Evolutionary conservation across 2,329 filamentous ascomycete species (phyloP), one percentile per base, ranked within the genome.

Genomic region (Botryosphaeria dothidea): DNA sequence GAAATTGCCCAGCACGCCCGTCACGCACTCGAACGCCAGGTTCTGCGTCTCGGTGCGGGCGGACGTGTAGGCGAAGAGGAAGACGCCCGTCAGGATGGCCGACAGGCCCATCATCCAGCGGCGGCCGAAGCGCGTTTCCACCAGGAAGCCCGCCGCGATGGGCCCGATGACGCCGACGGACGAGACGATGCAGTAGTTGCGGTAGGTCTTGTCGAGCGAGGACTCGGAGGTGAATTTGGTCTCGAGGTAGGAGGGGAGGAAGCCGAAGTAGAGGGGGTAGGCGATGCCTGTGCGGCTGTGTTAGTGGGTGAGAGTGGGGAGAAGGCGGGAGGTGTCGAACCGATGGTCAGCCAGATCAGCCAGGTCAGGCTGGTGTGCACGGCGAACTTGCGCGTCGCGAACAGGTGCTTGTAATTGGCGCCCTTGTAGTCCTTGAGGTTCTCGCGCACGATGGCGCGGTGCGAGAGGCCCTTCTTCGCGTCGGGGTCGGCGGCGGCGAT

Each of bases 251-350:
- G 78, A 80, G 1, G 80, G 79, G 56, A 83, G 78, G 62, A 82
- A 83, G 49, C 77, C 78, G 68, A 81, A 81, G 69, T 81, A 83
- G 0, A 83, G 73, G 4, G 81, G 81, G 67, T 82, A 82, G 1
- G 78, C 80, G 23, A 83, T 76, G n/a, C 80, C 58, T 62, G 17
- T 23, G n/a, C n/a, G n/a, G n/a, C n/a, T n/a, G n/a, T n/a, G n/a
- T n/a, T n/a, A n/a, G n/a, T 9, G 1, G 13, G 25, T 19, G 21
- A 21, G 19, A 17, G 19, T 6, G 4, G n/a, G 17, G n/a, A 19
- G 38, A 27, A 11, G 49, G 3, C 7, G 25, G 25, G n/a, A 11
- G 11, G 5, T 21, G 29, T n/a, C 57, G 34, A 17, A 62, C 58
- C 80, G 31, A 82, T 79, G 0, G 78, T 81, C 3, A 81, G 67